Percentiles rank a stretch among this genome's conserved stretches.
phyloP scores from a whole-genome alignment of 768 basidiomycete species.

The Tulasnella sp. region DNA sequence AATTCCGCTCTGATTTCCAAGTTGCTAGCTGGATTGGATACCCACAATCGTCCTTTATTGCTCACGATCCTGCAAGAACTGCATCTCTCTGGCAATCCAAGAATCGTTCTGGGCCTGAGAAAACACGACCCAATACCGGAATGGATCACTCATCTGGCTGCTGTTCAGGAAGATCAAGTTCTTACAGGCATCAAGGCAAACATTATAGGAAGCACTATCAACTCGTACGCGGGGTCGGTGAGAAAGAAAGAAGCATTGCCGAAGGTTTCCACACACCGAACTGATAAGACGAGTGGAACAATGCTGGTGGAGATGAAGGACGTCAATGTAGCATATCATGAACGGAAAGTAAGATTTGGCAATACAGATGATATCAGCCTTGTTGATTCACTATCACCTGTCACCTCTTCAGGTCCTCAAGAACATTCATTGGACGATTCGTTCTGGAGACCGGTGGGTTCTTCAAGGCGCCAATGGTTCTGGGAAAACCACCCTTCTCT shows the following conservation, averaged over 20 bases:
- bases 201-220: no score
- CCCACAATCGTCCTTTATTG: constrained; percentile 42
- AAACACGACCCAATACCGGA: constrained; percentile 58
- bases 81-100: constrained; percentile 38
- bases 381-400: background rate
- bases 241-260: background rate
- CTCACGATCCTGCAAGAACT: constrained; percentile 42
- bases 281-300: constrained; percentile 20
- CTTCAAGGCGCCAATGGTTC: constrained; percentile 85
- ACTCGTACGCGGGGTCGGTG: no score
- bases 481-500: constrained; percentile 87
- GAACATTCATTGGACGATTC: constrained; percentile 70
- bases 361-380: no score
- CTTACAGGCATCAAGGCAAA: constrained; percentile 39
- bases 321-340: constrained; percentile 59
- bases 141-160: constrained; percentile 57
- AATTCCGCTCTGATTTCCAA: background rate
- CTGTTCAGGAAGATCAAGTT: constrained; percentile 38
- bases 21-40: constrained; percentile 63
- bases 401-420: constrained; percentile 49
- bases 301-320: constrained; percentile 48
- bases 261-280: background rate
- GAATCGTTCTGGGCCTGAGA: constrained; percentile 52
- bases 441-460: constrained; percentile 77
- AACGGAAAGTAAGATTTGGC: constrained; percentile 37